These are phyloP conservation scores for Metroxylon sagu DNA, from an alignment of 176 grass and related monocot species.

Conservation along the genomic window DNA sequence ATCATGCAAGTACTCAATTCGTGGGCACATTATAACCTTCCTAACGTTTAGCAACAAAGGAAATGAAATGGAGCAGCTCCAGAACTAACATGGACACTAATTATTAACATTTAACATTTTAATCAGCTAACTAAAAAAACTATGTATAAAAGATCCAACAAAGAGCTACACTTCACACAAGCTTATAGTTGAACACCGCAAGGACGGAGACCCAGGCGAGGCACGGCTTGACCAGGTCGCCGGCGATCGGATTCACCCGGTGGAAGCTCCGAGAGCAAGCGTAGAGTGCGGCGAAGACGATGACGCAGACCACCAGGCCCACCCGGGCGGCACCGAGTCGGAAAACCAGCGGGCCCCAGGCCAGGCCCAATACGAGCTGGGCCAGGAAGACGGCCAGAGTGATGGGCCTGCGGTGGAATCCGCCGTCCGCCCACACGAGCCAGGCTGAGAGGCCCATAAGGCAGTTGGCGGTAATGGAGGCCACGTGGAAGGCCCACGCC, in stretches of 20 bases:
- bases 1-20: too few species aligned
- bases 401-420: slow-evolving; percentile 40
- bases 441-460: slow-evolving; percentile 64
- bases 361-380: slow-evolving; percentile 19
- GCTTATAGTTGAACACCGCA: slow-evolving; percentile 57
- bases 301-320: slow-evolving; percentile 28
- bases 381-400: slow-evolving; percentile 35
- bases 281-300: slow-evolving; percentile 16
- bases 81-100: too few species aligned
- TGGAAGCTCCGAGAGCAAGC: slow-evolving; percentile 39
- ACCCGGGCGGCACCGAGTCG: slow-evolving; percentile 7
- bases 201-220: slow-evolving; percentile 60
- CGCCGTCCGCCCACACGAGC: slow-evolving; percentile 84
- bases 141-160: too few species aligned
- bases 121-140: too few species aligned
- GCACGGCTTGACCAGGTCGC: slow-evolving; percentile 55
- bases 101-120: too few species aligned
- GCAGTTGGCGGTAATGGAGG: slow-evolving; percentile 38
- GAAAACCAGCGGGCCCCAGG: slow-evolving; percentile 50
- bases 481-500: slow-evolving; percentile 28
- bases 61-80: too few species aligned
- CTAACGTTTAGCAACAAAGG: too few species aligned
- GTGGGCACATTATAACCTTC: too few species aligned
- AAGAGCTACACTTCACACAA: slow-evolving; percentile 15
- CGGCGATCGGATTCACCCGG: slow-evolving; percentile 41